Percentiles rank a stretch among this genome's conserved stretches.
Evolutionary conservation across 2,329 filamentous ascomycete genomes (phyloP).

Genomic region (Arthroderma sp.): DNA sequence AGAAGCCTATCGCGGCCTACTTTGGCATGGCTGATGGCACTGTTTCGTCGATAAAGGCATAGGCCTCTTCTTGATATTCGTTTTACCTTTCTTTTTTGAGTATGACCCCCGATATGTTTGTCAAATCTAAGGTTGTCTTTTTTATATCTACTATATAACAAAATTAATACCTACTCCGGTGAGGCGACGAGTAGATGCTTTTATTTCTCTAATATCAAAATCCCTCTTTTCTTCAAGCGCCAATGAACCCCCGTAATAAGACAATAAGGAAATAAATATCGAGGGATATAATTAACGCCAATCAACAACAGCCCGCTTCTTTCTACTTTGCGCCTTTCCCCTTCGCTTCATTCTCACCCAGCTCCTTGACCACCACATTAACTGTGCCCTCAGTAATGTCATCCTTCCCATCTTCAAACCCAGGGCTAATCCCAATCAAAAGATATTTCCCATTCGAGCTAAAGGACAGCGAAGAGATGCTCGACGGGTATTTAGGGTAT

Average conservation of each 20-base stretch:
- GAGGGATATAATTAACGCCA: not conserved
- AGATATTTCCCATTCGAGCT: conserved; percentile 63
- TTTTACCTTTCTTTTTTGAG: no score
- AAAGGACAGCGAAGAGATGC: conserved; percentile 65
- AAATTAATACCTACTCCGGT: no score
- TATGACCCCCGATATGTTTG: no score
- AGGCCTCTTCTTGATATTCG: no score
- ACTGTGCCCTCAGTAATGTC: conserved; percentile 58
- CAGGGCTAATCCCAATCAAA: conserved; percentile 69
- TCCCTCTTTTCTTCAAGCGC: no score
- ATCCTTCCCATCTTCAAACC: conserved; percentile 78
- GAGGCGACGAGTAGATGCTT: no score
- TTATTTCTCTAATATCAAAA: no score
- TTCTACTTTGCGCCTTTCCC: conserved; percentile 59
- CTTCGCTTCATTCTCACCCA: conserved; percentile 78
- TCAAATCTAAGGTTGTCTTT: no score
- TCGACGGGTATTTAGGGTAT: conserved; percentile 71
- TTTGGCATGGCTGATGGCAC: conserved; percentile 77
- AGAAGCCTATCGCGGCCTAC: conserved; percentile 88
- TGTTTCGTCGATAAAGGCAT: conserved; percentile 31
- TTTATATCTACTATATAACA: no score
- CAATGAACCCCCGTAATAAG: not conserved
- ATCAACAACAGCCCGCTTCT: not conserved
- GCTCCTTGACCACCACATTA: conserved; percentile 66
- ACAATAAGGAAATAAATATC: conserved; percentile 7